phyloP scores from a whole-genome alignment of 148 eudicot genomes.

The Euryodendron excelsum region DNA sequence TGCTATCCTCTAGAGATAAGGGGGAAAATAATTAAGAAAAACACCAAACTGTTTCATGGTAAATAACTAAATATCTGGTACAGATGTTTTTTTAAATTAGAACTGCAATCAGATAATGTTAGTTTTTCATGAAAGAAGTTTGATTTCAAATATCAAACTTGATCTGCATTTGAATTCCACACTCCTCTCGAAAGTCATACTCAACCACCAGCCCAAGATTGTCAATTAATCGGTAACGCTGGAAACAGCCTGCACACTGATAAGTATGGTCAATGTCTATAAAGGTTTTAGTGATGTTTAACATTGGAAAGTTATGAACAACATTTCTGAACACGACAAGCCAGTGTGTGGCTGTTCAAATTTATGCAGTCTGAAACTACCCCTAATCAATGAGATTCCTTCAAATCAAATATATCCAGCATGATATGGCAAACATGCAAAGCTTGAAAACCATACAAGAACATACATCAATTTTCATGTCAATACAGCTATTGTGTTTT shows the following conservation, averaged over 20 bases:
- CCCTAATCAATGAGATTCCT: background rate
- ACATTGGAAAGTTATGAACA: background rate
- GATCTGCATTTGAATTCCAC: constrained; percentile 24
- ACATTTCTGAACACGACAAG: background rate
- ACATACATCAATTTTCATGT: background rate
- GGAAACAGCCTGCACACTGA: constrained; percentile 91
- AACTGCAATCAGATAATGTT: background rate
- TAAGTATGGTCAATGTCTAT: background rate
- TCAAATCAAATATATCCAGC: background rate
- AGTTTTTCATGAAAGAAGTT: constrained; percentile 14
- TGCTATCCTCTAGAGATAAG: too few relatives aligned
- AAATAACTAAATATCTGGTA: background rate
- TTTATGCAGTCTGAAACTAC: background rate
- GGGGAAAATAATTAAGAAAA: background rate
- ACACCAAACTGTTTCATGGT: background rate
- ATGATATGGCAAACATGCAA: constrained; percentile 4
- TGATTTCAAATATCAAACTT: constrained; percentile 16
- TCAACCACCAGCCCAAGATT: constrained; percentile 87
- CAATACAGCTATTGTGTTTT: background rate
- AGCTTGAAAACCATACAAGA: background rate
- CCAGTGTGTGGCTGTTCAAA: background rate
- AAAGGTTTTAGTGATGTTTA: background rate
- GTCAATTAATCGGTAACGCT: constrained; percentile 84
- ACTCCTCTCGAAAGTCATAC: constrained; percentile 67
- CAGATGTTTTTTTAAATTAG: too few relatives aligned